Conservation (phyloP, 805 yeast genomes). For the Blastobotrys americana region DNA sequence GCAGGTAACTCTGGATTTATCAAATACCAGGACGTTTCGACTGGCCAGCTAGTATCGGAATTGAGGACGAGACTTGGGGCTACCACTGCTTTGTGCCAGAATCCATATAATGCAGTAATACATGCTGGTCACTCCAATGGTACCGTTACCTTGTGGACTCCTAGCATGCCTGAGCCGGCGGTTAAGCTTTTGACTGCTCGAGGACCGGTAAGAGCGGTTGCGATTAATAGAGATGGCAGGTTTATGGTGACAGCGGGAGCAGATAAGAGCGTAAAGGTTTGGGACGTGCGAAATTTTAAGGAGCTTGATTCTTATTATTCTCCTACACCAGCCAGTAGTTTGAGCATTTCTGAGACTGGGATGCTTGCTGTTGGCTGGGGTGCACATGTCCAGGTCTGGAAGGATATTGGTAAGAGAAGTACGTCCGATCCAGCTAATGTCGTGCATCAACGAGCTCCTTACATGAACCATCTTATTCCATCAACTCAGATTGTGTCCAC, state of each 20-base stretch:
- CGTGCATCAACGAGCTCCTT: constrained; percentile 60
- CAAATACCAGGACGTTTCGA: constrained; percentile 91
- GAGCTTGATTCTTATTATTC: constrained; percentile 56
- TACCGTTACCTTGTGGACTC: constrained; percentile 89
- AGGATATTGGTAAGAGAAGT: constrained; percentile 53
- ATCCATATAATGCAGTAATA: constrained; percentile 93
- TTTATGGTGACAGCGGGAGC: constrained; percentile 93
- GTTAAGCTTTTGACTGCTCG: constrained; percentile 73
- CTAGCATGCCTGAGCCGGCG: constrained; percentile 75
- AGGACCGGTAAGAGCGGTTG: constrained; percentile 82
- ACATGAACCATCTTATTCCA: constrained; percentile 83
- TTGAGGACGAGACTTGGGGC: constrained; percentile 85
- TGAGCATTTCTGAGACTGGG: constrained; percentile 82
- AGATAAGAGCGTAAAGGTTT: constrained; percentile 74
- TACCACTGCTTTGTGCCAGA: constrained; percentile 77
- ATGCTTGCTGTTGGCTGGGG: constrained; percentile 90
- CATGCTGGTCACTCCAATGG: constrained; percentile 93
- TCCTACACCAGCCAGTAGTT: constrained; percentile 79
- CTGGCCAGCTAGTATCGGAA: constrained; percentile 81
- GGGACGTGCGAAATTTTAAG: constrained; percentile 86
- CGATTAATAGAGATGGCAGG: constrained; percentile 84
- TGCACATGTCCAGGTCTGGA: constrained; percentile 91
- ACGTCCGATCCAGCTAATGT: constrained; percentile 26
- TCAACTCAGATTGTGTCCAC: constrained; percentile 64
- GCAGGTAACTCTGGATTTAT: constrained; percentile 86